Evolutionary conservation across 1,139 yeast species (phyloP), one percentile per base, ranked within the genome.

Genomic region (Kodamaea alishanica): DNA sequence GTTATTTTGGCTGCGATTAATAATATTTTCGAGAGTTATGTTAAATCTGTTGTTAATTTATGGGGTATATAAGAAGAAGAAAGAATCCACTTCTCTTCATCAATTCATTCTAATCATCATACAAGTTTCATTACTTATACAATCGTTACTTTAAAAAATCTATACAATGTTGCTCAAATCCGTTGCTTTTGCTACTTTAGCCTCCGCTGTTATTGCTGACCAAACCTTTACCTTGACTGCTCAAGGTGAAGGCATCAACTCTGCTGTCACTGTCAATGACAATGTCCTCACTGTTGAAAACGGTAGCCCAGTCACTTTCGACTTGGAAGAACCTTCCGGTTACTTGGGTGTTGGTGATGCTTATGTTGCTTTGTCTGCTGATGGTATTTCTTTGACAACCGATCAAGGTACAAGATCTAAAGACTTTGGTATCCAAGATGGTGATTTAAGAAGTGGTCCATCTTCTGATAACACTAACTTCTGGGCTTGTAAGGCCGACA

Each of bases 261-360:
- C 51, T 24, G 49, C 56, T 5, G 65, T 64, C 28, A 47, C 54
- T 30, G 39, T 43, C 26, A 42, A 39, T 32, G 53, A 44, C 32
- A 41, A 46, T 38, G 38, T 37, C n/a, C 40, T 56, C 29, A 46
- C 48, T 28, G 49, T 57, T 28, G 48, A 50, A 12, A 45, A 48
- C 38, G 61, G 57, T 33, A 40, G 32, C 6, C 39, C 53, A 28
- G 55, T 54, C 31, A 40, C 51, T 33, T 51, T 62, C 44, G 41
- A 43, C 41, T 62, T 65, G 49, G 48, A 51, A 34, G 63, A 62
- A 41, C 68, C 70, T 34, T 48, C 58, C 41, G 68, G 67, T 15
- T 59, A 46, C 48, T 47, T 60, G 30, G 32, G 44, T 22, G 50
- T 51, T 33, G 52, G 44, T 32, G 62, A 56, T 24, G 34, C 51